Evolutionary conservation across 805 yeast genomes (phyloP), one percentile per base, ranked within the genome.

Genomic region (Myxozyma nipponensis): DNA sequence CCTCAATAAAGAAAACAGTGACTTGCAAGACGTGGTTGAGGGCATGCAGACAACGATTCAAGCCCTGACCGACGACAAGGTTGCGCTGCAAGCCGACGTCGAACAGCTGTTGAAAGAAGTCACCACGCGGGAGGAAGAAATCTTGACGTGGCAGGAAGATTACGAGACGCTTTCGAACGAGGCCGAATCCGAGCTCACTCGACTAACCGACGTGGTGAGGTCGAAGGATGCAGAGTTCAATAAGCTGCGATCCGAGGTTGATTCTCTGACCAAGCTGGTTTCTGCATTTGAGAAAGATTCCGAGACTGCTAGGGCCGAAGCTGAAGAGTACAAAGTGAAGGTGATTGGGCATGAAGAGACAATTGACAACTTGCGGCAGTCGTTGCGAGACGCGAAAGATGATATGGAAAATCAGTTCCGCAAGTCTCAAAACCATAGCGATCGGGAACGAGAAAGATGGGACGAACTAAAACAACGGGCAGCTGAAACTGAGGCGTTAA

Each of bases 111-210:
- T 39, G 21, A 41, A 44, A 13, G 57, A 54, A 22, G 37, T 42
- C 4, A 35, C 34, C 10, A 52, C 46, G 15, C 49, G 51, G 10
- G 58, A 54, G 26, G 52, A 43, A 6, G 58, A 54, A 34, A 43
- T 54, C 7, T 22, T 51, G 23, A 47, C 56, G 10, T 54, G 58
- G 58, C 58, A 54, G 39, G 58, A 54, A 30, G 58, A 54, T 39
- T 54, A 54, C 19, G 58, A 54, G 18, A 47, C 44, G 26, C 45
- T 54, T 23, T 42, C 50, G 4, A 46, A 44, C 18, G 58, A 54
- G 28, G 58, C 57, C 4, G 57, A 54, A 9, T 47, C 49, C 7
- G 56, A 54, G 39, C 42, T 54, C 13, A 37, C 57, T n/a, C 44
- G 56, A 18, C 22, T 46, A 10, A 38, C 43, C 21, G 57, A 54